These are phyloP conservation scores for Polyplosphaeria fusca DNA, from an alignment of 495 filamentous ascomycete species.

Conservation along the genomic window DNA sequence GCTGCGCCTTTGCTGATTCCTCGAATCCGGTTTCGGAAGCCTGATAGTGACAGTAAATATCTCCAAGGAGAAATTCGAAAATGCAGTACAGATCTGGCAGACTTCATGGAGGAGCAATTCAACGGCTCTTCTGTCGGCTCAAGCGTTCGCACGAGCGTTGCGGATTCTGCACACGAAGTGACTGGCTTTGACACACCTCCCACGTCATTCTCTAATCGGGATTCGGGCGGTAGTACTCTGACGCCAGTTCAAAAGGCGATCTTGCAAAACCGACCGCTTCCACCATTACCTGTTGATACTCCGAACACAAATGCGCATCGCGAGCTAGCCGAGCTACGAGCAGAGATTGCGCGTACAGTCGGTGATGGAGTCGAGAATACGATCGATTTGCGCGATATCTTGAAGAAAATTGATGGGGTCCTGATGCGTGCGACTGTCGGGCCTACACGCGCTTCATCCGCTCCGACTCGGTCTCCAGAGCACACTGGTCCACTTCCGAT, in stretches of 20 bases:
- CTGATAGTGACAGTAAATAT: conserved; percentile 47
- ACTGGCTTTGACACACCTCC: conserved; percentile 43
- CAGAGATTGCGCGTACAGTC: conserved; percentile 49
- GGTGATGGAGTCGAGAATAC: conserved; percentile 29
- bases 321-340: conserved; percentile 57
- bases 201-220: conserved; percentile 50
- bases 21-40: conserved; percentile 41
- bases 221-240: conserved; percentile 42
- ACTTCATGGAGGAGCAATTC: conserved; percentile 79
- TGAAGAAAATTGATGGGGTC: conserved; percentile 60
- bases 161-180: conserved; percentile 37
- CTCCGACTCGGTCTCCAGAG: conserved; percentile 45
- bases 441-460: conserved; percentile 51
- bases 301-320: conserved; percentile 50
- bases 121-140: conserved; percentile 63
- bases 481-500: conserved; percentile 35
- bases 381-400: conserved; percentile 55
- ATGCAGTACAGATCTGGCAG: conserved; percentile 63
- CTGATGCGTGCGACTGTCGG: conserved; percentile 37
- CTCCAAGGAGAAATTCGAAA: conserved; percentile 62
- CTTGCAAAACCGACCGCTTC: conserved; percentile 37
- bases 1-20: conserved; percentile 15
- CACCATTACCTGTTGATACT: conserved; percentile 41
- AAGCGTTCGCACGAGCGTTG: conserved; percentile 43
- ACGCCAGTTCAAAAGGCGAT: conserved; percentile 19